Base-by-base conservation (phyloP, 352 stramenopile genomes). In the Phytophthora syringae region DNA sequence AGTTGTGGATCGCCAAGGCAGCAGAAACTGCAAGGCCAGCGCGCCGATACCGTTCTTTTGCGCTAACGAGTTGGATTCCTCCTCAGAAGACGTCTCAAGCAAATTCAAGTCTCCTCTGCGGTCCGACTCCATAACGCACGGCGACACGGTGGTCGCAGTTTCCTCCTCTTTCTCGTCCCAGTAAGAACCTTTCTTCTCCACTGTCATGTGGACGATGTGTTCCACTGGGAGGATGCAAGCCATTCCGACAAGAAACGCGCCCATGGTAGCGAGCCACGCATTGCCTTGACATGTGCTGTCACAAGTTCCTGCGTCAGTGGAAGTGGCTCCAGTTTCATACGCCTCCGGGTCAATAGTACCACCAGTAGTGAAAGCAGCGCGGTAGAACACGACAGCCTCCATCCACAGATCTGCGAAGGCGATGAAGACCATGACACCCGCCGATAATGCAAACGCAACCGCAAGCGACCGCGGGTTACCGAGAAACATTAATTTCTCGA, bases 1-100 rank as follows among this genome's bases (percentile, higher is more conserved):
- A 98, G 69, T 99, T 76, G 53, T 76, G 67, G 45, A 76, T 72
- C 12, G 62, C 67, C n/a, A 76, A 57, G 34, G 92, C 96, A 16
- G 98, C 67, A 15, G 94, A 96, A 16, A 94, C 98, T 64, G 95
- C 91, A 22, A 98, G 72, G 32, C 94, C 94, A 65, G 96, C 95
- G 37, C 82, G 79, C 7, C 87, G 76, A 34, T 96, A 88, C 34
- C 84, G 64, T 7, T 81, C 57, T 57, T 86, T 84, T 52, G 47
- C 6, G 39, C 54, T 36, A 68, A n/a, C 5, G 57, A 34, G 5
- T 68, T 68, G 2, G 20, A 44, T 28, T 68, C 60, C 11, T 63
- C 60, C 37, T 63, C 42, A 16, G 34, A 39, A 12, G 42, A 54
- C 9, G 44, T 70, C 32, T 65, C 61, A 27, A 70, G 53, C 22